These are phyloP conservation scores for Purpureocillium lavendulum DNA, from an alignment of 2,329 filamentous ascomycete genomes.

Conservation along the genomic window DNA sequence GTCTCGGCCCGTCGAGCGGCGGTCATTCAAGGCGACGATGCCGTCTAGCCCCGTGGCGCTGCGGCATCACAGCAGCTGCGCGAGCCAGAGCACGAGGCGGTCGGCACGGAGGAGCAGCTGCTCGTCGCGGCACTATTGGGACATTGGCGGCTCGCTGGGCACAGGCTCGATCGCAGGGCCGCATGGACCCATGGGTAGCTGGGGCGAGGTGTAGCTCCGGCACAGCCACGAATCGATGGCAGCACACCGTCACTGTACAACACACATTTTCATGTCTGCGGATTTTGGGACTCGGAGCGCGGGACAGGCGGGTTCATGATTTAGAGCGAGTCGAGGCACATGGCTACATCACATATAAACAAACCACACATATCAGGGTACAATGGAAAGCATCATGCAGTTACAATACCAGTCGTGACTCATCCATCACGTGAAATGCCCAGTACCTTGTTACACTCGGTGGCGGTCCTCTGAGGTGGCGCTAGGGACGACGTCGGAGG, in stretches of 20 bases:
- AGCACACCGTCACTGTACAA: not conserved
- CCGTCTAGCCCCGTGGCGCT: constrained; percentile 39
- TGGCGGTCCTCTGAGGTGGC: no score
- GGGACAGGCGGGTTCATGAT: no score
- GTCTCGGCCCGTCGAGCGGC: constrained; percentile 40
- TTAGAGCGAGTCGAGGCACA: no score
- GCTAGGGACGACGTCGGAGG: no score
- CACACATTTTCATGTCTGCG: not conserved
- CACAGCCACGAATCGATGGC: not conserved
- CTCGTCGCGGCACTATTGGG: constrained; percentile 85
- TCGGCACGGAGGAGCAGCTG: constrained; percentile 59
- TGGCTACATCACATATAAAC: no score
- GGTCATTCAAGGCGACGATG: constrained; percentile 46
- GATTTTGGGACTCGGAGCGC: no score
- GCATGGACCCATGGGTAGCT: constrained; percentile 62
- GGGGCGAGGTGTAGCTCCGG: constrained; percentile 59
- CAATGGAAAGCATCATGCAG: no score
- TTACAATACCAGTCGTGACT: no score
- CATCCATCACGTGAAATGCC: no score
- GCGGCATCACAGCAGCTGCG: constrained; percentile 60
- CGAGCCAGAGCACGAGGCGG: constrained; percentile 77
- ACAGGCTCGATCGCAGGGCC: constrained; percentile 64
- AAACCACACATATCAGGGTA: no score
- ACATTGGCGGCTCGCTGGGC: constrained; percentile 72
- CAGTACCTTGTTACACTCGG: no score